These are phyloP conservation scores for Populus trichocarpa DNA, from an alignment of 441 rosid species.

Conservation along the genomic window DNA sequence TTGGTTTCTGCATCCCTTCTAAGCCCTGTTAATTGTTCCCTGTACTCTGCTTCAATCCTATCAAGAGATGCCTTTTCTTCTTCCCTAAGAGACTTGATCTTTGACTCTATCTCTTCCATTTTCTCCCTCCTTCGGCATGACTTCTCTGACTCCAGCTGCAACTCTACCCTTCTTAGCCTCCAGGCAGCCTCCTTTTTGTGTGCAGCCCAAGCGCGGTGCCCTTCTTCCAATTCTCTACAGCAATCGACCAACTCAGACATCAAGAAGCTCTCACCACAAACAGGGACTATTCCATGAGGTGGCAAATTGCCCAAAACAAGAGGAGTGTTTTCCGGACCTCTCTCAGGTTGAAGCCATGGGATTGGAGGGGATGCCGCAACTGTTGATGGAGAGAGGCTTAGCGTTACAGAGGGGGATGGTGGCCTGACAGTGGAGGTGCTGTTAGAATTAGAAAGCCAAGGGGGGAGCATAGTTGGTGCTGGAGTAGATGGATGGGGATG, in stretches of 20 bases:
- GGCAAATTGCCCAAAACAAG: constrained; percentile 46
- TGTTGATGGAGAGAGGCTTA: constrained; percentile 76
- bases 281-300: constrained; percentile 35
- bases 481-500: constrained; percentile 22
- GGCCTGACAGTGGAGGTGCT: constrained; percentile 43
- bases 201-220: constrained; percentile 75
- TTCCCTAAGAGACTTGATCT: constrained; percentile 81
- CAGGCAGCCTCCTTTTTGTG: constrained; percentile 95
- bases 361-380: constrained; percentile 67
- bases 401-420: constrained; percentile 81
- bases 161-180: constrained; percentile 91
- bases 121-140: constrained; percentile 71
- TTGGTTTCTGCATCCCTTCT: constrained; percentile 85
- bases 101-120: constrained; percentile 81
- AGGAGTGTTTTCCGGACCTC: constrained; percentile 45
- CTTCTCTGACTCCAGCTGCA: constrained; percentile 95
- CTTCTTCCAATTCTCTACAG: constrained; percentile 92
- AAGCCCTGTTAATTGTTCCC: constrained; percentile 66
- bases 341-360: constrained; percentile 85
- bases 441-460: constrained; percentile 85
- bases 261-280: constrained; percentile 51
- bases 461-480: constrained; percentile 60
- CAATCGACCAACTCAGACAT: constrained; percentile 75
- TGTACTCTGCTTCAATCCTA: constrained; percentile 76
- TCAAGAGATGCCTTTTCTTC: constrained; percentile 76